A percentile compares a stretch with the other conserved stretches of the same genome.
Conservation (phyloP, 208 protist species). For the Phytomonas francai region DNA sequence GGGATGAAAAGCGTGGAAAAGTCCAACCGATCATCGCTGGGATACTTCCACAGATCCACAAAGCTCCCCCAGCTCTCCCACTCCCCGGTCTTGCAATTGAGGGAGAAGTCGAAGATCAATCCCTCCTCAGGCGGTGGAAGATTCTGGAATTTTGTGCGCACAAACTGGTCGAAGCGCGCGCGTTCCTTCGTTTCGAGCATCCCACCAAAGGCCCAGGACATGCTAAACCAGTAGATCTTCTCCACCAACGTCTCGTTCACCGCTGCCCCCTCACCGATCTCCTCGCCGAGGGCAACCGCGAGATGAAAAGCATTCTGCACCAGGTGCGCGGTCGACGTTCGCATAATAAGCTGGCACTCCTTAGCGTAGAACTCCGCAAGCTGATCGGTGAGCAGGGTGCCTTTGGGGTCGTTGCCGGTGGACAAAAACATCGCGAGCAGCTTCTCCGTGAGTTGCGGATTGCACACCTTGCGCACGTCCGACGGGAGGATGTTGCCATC, state of each 20-base stretch:
- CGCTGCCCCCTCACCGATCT: constrained; percentile 67
- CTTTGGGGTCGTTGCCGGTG: constrained; percentile 18
- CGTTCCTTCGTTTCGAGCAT: constrained; percentile 92
- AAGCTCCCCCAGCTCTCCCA: constrained; percentile 86
- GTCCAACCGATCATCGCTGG: constrained; percentile 84
- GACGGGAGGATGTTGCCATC: constrained; percentile 75
- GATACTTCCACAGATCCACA: constrained; percentile 91
- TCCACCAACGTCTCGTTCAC: constrained; percentile 81
- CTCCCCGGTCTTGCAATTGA: constrained; percentile 87
- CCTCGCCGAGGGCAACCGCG: constrained; percentile 77
- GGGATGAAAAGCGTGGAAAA: constrained; percentile 96
- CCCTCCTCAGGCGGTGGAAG: constrained; percentile 71
- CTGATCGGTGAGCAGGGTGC: constrained; percentile 39
- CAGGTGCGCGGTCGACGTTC: constrained; percentile 77
- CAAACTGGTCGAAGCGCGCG: constrained; percentile 87
- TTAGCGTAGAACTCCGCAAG: constrained; percentile 84
- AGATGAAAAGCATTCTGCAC: constrained; percentile 91
- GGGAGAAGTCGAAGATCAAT: constrained; percentile 91
- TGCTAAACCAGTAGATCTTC: constrained; percentile 92
- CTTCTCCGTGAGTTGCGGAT: constrained; percentile 71
- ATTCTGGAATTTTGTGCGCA: constrained; percentile 69
- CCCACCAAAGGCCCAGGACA: constrained; percentile 93
- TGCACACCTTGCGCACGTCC: constrained; percentile 71
- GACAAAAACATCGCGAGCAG: constrained; percentile 66
- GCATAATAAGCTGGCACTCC: constrained; percentile 85